Percentiles rank a stretch among this genome's conserved stretches.
Conservation (phyloP, 1,284 basidiomycete species). For the Mycena sp. region DNA sequence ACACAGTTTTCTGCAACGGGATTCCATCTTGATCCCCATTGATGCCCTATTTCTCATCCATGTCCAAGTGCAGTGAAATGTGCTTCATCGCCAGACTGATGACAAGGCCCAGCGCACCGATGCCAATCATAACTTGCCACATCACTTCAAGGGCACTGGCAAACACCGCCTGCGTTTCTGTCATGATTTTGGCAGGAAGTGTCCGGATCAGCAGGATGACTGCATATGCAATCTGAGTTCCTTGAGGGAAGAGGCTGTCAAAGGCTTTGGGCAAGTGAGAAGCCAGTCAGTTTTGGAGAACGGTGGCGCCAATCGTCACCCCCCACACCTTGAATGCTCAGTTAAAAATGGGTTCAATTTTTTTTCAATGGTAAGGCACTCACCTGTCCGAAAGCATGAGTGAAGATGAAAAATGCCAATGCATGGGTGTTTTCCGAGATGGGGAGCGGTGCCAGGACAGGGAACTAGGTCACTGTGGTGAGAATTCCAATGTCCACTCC, state of each 20-base stretch:
- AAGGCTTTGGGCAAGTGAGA: constrained; percentile 26
- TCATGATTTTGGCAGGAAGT: constrained; percentile 35
- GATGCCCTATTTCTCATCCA: constrained; percentile 38
- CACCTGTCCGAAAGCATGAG: constrained; percentile 7
- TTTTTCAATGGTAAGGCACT: not conserved
- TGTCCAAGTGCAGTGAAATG: constrained; percentile 41
- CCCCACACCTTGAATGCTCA: constrained; percentile 32
- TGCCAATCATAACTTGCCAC: constrained; percentile 41
- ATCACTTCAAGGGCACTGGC: constrained; percentile 36
- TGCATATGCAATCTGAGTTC: too few relatives aligned
- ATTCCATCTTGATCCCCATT: too few relatives aligned
- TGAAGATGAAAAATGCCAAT: constrained; percentile 21
- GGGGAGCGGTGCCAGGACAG: constrained; percentile 20
- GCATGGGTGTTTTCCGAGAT: constrained; percentile 8
- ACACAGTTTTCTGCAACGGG: too few relatives aligned
- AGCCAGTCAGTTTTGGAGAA: constrained; percentile 35
- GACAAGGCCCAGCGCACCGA: constrained; percentile 40
- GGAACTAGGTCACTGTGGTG: constrained; percentile 8
- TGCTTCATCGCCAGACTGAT: constrained; percentile 43
- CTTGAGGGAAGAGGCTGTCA: constrained; percentile 33
- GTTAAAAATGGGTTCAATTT: too few relatives aligned
- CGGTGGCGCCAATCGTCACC: constrained; percentile 30
- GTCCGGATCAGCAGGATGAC: constrained; percentile 39
- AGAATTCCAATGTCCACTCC: not conserved
- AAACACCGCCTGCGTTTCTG: constrained; percentile 41